A percentile compares a stretch with the other conserved stretches of the same genome.
phyloP scores from a whole-genome alignment of 1,284 basidiomycete genomes.

The Apiotrichum akiyoshidainum region DNA sequence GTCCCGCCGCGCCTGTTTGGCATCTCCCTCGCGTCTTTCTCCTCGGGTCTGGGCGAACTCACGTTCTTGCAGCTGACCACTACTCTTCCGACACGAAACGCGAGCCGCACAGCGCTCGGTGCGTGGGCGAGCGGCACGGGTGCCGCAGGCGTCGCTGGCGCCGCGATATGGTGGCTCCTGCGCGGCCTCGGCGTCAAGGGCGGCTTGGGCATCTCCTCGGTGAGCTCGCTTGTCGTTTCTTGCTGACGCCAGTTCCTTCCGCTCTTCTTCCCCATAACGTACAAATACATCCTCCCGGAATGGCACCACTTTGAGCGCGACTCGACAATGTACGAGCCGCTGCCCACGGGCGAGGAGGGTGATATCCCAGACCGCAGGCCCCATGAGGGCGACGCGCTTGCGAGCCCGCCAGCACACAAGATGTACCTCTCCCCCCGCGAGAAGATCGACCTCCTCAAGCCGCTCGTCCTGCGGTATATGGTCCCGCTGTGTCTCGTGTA shows the following conservation, averaged over 20 bases:
- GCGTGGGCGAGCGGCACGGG: constrained; percentile 89
- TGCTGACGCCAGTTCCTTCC: constrained; percentile 63
- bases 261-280: constrained; percentile 68
- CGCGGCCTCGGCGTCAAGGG: constrained; percentile 75
- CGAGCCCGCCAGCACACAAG: constrained; percentile 5
- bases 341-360: constrained; percentile 25
- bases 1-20: constrained; percentile 74
- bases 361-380: not conserved
- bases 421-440: constrained; percentile 59
- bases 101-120: constrained; percentile 54
- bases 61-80: constrained; percentile 94
- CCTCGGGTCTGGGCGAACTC: constrained; percentile 87
- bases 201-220: constrained; percentile 72
- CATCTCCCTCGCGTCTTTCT: constrained; percentile 84
- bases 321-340: constrained; percentile 24
- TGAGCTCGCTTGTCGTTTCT: constrained; percentile 27
- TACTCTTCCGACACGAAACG: constrained; percentile 51
- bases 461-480: constrained; percentile 68
- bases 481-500: constrained; percentile 51
- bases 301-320: constrained; percentile 19
- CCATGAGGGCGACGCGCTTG: not conserved
- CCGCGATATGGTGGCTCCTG: constrained; percentile 91
- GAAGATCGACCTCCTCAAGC: constrained; percentile 71
- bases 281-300: constrained; percentile 68
- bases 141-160: constrained; percentile 87